These are phyloP conservation scores for Monilinia laxa DNA, from an alignment of 2,329 filamentous ascomycete genomes.

Conservation along the genomic window DNA sequence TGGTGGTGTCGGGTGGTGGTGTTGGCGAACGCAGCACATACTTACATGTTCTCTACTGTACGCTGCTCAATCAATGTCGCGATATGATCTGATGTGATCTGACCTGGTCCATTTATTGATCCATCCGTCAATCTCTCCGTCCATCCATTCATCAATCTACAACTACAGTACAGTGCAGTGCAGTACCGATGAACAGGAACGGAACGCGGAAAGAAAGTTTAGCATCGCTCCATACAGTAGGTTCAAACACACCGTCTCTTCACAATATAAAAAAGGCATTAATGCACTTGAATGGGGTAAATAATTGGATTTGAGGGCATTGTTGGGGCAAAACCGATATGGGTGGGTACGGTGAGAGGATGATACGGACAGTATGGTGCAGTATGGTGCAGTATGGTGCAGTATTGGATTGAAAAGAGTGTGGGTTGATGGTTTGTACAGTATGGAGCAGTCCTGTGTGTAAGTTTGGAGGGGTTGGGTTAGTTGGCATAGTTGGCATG, in stretches of 20 bases:
- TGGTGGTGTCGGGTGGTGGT: background rate
- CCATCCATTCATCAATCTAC: too few species aligned
- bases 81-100: too few species aligned
- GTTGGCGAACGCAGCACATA: constrained; percentile 1
- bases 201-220: background rate
- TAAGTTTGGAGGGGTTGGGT: constrained; percentile 7
- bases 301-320: background rate
- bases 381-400: too few species aligned
- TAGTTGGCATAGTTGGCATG: too few species aligned
- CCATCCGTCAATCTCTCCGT: too few species aligned
- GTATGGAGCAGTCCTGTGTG: too few species aligned
- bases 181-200: constrained; percentile 3
- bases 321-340: background rate
- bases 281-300: background rate
- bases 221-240: background rate
- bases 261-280: background rate
- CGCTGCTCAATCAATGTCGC: too few species aligned
- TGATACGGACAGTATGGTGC: too few species aligned
- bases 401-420: too few species aligned
- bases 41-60: background rate
- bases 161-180: too few species aligned
- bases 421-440: too few species aligned
- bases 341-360: constrained; percentile 6
- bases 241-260: constrained; percentile 19
- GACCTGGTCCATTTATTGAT: too few species aligned